Evolutionary conservation across 306 rosid species (phyloP).

Genomic region (Inga laurina): DNA sequence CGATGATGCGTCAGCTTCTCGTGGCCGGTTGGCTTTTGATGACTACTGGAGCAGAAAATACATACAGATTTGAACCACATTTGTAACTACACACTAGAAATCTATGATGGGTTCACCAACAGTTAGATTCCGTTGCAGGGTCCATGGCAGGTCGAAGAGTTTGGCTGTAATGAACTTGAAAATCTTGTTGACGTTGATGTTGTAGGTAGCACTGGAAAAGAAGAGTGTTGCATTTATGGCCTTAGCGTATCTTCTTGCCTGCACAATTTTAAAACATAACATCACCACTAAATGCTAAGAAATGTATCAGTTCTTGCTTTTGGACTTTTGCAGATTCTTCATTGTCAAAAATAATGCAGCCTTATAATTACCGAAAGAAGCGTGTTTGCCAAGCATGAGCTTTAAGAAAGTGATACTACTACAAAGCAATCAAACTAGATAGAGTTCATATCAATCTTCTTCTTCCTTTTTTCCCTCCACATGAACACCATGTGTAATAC

Average conservation of each 20-base stretch:
- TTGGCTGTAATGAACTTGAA: constrained; percentile 97
- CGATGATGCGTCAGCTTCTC: not conserved
- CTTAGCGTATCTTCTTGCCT: constrained; percentile 94
- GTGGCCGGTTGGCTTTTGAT: constrained; percentile 37
- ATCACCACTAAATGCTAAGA: not conserved
- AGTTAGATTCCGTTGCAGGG: constrained; percentile 81
- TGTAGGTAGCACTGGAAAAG: constrained; percentile 94
- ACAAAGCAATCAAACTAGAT: not conserved
- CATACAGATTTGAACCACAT: not conserved
- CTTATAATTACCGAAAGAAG: not conserved
- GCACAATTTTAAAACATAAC: not conserved
- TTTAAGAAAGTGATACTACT: not conserved
- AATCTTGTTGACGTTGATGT: constrained; percentile 93
- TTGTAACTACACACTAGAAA: constrained; percentile 49
- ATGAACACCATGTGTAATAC: not conserved
- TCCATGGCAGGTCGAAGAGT: constrained; percentile 93
- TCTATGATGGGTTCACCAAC: constrained; percentile 95
- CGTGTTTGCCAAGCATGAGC: not conserved
- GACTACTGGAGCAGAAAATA: not conserved
- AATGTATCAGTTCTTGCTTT: not conserved
- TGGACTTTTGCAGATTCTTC: not conserved
- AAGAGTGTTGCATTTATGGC: constrained; percentile 84
- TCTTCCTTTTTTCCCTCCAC: not conserved
- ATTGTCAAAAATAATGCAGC: not conserved
- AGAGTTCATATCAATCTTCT: not conserved